Percentiles rank a stretch among this genome's conserved stretches.
These are phyloP conservation scores for Hyaloscypha hepaticicola DNA, from an alignment of 495 filamentous ascomycete species.

Conservation along the genomic window DNA sequence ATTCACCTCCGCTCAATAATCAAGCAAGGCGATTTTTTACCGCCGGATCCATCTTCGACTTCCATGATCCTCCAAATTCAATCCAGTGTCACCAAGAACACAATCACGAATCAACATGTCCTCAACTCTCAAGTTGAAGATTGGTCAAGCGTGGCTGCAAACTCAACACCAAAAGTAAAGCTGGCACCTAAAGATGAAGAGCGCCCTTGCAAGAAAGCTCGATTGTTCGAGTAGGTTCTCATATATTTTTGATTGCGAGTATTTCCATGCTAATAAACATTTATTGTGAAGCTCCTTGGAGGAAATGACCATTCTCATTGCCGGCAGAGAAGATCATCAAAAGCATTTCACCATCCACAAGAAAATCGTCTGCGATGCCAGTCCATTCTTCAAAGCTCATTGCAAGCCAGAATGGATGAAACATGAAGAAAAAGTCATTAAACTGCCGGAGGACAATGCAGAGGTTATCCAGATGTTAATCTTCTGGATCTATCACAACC, in stretches of 20 bases:
- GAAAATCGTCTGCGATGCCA: conserved; percentile 2
- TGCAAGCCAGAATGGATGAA: conserved; percentile 15
- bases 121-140: no score
- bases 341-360: conserved; percentile 8
- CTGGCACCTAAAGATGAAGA: background rate
- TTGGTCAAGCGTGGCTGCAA: no score
- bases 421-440: background rate
- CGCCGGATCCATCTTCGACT: no score
- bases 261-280: no score
- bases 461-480: background rate
- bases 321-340: background rate
- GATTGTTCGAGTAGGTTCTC: background rate
- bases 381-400: conserved; percentile 3
- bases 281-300: background rate
- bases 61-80: no score
- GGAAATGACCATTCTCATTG: conserved; percentile 7
- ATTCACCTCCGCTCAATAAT: no score
- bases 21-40: no score
- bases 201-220: background rate
- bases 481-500: conserved; percentile 16
- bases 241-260: background rate
- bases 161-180: background rate
- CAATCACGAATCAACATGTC: no score
- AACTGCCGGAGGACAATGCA: conserved; percentile 10
- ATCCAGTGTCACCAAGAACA: no score